These are phyloP conservation scores for Herpetomonas samuelpessoai DNA, from an alignment of 208 protist species.

Conservation along the genomic window DNA sequence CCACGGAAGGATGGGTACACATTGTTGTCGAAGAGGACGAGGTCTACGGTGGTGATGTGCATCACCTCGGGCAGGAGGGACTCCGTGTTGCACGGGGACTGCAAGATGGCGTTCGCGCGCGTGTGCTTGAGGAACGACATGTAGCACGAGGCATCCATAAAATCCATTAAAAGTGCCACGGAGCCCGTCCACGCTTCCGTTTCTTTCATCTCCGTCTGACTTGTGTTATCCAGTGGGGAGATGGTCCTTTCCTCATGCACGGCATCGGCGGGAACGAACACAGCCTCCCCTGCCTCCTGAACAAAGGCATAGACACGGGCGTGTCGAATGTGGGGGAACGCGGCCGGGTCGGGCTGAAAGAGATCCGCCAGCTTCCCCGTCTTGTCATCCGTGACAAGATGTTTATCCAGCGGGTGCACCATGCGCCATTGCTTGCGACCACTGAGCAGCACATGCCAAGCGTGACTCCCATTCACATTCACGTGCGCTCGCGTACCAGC, in stretches of 20 bases:
- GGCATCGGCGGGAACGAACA: constrained; percentile 38
- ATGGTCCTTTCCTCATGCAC: constrained; percentile 20
- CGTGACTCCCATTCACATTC: constrained; percentile 28
- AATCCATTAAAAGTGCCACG: neutral
- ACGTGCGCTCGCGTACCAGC: constrained; percentile 22
- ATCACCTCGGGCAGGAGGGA: constrained; percentile 8
- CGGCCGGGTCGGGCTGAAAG: constrained; percentile 1
- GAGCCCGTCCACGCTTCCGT: neutral
- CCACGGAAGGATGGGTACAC: constrained; percentile 17
- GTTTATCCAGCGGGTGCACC: constrained; percentile 31
- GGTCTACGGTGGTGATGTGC: constrained; percentile 30
- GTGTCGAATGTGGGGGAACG: constrained; percentile 14
- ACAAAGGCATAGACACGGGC: constrained; percentile 24
- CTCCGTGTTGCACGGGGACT: constrained; percentile 7
- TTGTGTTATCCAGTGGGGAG: constrained; percentile 7
- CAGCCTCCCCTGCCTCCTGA: constrained; percentile 26
- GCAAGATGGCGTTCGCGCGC: constrained; percentile 15
- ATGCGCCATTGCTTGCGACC: constrained; percentile 34
- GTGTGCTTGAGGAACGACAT: constrained; percentile 8
- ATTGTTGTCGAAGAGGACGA: constrained; percentile 22
- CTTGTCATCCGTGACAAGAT: constrained; percentile 16
- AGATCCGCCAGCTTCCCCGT: constrained; percentile 20
- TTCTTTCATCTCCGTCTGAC: too few relatives aligned
- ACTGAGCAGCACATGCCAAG: constrained; percentile 29
- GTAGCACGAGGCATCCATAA: constrained; percentile 1